Evolutionary conservation across 352 stramenopile genomes (phyloP).

Genomic region (Pythium aquatile): DNA sequence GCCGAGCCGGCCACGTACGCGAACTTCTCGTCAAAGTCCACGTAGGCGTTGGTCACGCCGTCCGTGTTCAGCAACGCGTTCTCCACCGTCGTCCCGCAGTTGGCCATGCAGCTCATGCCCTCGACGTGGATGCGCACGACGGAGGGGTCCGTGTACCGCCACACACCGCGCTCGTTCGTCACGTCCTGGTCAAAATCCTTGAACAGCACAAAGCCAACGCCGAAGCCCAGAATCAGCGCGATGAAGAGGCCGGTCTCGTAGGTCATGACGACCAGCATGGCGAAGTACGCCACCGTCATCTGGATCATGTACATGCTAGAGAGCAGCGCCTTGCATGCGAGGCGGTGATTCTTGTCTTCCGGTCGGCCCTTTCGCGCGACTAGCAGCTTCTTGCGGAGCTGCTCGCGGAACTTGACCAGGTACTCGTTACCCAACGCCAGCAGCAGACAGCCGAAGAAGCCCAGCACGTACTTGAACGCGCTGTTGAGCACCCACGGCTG

Average conservation of each 20-base stretch:
- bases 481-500: conserved; percentile 76
- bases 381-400: conserved; percentile 47
- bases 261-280: conserved; percentile 83
- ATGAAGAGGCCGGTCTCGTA: conserved; percentile 80
- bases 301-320: conserved; percentile 74
- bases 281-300: conserved; percentile 82
- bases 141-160: conserved; percentile 16
- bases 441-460: conserved; percentile 64
- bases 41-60: conserved; percentile 74
- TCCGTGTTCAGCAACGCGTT: conserved; percentile 45
- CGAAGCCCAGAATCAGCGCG: conserved; percentile 68
- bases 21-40: conserved; percentile 71
- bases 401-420: conserved; percentile 53
- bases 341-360: conserved; percentile 54
- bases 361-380: conserved; percentile 32
- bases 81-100: conserved; percentile 83
- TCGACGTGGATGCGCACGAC: conserved; percentile 61
- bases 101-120: conserved; percentile 90
- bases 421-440: conserved; percentile 68
- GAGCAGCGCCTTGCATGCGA: conserved; percentile 60
- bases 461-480: conserved; percentile 68
- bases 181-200: conserved; percentile 75
- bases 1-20: conserved; percentile 72
- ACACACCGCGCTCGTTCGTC: conserved; percentile 65
- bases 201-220: conserved; percentile 62